A percentile compares a stretch with the other conserved stretches of the same genome.
These are phyloP conservation scores for Cyberlindnera petersonii DNA, from an alignment of 805 yeast species.

Conservation along the genomic window DNA sequence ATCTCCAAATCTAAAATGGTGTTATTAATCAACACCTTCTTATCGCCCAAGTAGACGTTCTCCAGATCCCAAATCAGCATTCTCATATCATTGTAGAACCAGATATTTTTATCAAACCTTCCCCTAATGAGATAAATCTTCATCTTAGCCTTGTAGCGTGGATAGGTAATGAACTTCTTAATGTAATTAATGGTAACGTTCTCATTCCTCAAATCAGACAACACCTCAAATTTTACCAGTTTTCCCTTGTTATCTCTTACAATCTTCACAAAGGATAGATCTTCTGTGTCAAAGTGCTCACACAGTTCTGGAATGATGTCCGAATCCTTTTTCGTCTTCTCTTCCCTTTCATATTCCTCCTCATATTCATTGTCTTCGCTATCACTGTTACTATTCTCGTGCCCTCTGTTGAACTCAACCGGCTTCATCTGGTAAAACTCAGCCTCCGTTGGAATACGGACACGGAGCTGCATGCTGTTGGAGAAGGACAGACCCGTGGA, in stretches of 20 bases:
- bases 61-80: constrained; percentile 29
- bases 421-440: constrained; percentile 11
- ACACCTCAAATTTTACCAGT: constrained; percentile 36
- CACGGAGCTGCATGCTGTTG: constrained; percentile 18
- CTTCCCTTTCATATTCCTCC: not conserved
- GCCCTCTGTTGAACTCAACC: constrained; percentile 23
- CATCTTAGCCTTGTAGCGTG: constrained; percentile 43
- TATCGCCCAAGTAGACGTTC: constrained; percentile 16
- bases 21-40: constrained; percentile 25
- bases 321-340: not conserved
- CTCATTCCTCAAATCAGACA: constrained; percentile 12
- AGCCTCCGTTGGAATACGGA: constrained; percentile 12
- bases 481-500: constrained; percentile 8
- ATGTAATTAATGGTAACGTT: constrained; percentile 26
- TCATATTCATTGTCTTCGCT: not conserved
- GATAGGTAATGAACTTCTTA: constrained; percentile 38
- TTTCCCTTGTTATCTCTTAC: constrained; percentile 38
- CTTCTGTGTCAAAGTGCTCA: constrained; percentile 13
- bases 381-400: constrained; percentile 22
- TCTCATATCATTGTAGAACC: constrained; percentile 29
- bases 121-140: constrained; percentile 33
- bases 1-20: constrained; percentile 11
- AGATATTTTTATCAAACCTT: constrained; percentile 23
- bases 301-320: constrained; percentile 21
- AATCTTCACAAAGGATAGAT: constrained; percentile 35